These are phyloP conservation scores for Evernia prunastri DNA, from an alignment of 495 filamentous ascomycete species.

Conservation along the genomic window DNA sequence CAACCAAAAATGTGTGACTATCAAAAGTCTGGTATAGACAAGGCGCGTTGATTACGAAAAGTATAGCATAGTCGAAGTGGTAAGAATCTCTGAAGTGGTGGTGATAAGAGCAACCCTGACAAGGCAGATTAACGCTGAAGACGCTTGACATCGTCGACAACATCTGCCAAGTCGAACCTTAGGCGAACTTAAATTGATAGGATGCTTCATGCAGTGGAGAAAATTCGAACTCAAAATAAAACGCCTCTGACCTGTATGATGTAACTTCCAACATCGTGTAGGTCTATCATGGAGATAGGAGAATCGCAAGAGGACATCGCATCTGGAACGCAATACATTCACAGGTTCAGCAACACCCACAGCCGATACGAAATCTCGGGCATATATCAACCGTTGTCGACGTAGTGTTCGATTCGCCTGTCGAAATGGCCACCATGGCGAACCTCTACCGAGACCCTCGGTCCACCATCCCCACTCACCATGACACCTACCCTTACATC, in stretches of 20 bases:
- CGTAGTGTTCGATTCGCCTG: background rate
- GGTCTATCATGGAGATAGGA: background rate
- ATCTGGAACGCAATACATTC: background rate
- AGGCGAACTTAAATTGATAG: background rate
- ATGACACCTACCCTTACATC: slow-evolving; percentile 27
- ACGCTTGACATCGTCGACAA: background rate
- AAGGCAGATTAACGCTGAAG: background rate
- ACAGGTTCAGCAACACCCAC: background rate
- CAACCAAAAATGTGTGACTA: no score
- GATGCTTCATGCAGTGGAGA: background rate
- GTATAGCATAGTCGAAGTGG: no score
- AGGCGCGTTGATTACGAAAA: no score
- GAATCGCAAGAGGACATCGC: background rate
- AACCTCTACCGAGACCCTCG: slow-evolving; percentile 10
- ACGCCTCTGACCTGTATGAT: background rate
- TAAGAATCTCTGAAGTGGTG: background rate
- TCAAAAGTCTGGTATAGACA: no score
- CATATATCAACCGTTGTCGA: background rate
- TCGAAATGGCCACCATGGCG: slow-evolving; percentile 10
- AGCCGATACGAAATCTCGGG: background rate
- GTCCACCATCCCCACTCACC: slow-evolving; percentile 7
- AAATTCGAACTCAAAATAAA: background rate
- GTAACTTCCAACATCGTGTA: background rate
- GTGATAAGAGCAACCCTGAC: background rate
- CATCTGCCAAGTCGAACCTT: no score